Base-by-base conservation (phyloP, 768 basidiomycete species). In the Lentinula boryana region DNA sequence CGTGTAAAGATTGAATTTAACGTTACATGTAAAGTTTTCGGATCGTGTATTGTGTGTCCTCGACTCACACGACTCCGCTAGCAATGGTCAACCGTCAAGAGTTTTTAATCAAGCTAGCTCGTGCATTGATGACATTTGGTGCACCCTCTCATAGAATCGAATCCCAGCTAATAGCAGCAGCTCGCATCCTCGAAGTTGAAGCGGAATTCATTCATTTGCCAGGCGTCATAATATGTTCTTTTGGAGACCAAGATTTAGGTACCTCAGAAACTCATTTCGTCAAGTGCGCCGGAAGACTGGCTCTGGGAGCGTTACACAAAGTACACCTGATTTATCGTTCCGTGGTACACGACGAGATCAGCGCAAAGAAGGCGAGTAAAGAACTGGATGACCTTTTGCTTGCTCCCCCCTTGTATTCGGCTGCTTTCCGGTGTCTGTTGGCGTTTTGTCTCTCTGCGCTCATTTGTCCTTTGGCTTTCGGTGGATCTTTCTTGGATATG, bases 71-170 rank as follows among this genome's bases (percentile, higher is more conserved):
- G 59, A 49, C 53, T 44, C 31, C 60, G 55, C 69, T 72, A 87
- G 94, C 91, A 13, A 85, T 94, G 70, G 74, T 89, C 48, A 83
- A 88, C 62, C 82, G 95, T 60, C 93, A 95, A 64, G 84, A 85
- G 59, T 98, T 96, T 74, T 74, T 97, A 36, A 81, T 94, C 69
- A 92, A 86, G 69, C 82, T 97, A 31, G 92, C 93, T 15, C 83
- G 87, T 62, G 86, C 91, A 16, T 78, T 97, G 43, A 95, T 98
- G 91, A 86, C 86, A 12, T 95, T 91, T 68, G 93, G 94, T 4
- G 92, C 94, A 16, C 93, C 94, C 0, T 93, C 92, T 23, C 95
- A 98, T 74, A 86, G 95, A 35, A 91, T 98, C 62, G 94, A 96
- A 73, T 88, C 93, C 2, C 95, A 97, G 70, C 84, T 98, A 41